These are phyloP conservation scores for Psilocybe tampanensis DNA, from an alignment of 768 basidiomycete genomes.

Conservation along the genomic window DNA sequence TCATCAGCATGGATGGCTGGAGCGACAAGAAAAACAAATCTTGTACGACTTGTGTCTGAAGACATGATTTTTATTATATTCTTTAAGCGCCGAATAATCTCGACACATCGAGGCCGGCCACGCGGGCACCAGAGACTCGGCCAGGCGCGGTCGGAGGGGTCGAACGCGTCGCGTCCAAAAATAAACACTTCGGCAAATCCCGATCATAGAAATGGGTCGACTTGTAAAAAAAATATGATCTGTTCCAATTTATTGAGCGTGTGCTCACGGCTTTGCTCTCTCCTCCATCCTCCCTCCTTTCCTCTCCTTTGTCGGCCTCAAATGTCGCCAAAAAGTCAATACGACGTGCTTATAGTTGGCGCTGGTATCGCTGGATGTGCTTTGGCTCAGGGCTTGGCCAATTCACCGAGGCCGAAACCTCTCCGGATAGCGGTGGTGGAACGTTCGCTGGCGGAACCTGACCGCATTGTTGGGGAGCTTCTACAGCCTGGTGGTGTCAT, in stretches of 20 bases:
- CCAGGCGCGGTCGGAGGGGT: not conserved
- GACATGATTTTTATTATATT: not conserved
- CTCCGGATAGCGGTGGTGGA: constrained; percentile 86
- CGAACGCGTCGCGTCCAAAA: constrained; percentile 9
- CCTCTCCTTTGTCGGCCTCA: not conserved
- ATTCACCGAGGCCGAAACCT: constrained; percentile 51
- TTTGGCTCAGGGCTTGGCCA: constrained; percentile 83
- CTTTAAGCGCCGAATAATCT: not conserved
- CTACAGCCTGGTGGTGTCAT: constrained; percentile 91
- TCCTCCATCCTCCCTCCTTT: not conserved
- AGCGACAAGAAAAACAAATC: not conserved
- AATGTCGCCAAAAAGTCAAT: constrained; percentile 26
- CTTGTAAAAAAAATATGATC: constrained; percentile 10
- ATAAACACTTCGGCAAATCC: constrained; percentile 10
- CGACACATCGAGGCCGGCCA: constrained; percentile 1
- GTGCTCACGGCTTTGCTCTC: not conserved
- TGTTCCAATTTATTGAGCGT: not conserved
- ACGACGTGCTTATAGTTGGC: constrained; percentile 89
- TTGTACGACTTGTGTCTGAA: not conserved
- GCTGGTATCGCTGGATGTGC: constrained; percentile 90
- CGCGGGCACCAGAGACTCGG: not conserved
- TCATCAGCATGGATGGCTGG: not conserved
- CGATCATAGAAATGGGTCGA: constrained; percentile 15
- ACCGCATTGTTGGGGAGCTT: constrained; percentile 97
- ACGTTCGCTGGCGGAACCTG: constrained; percentile 88